Evolutionary conservation across 805 yeast species (phyloP).

Genomic region (Candida arabinofermentans): DNA sequence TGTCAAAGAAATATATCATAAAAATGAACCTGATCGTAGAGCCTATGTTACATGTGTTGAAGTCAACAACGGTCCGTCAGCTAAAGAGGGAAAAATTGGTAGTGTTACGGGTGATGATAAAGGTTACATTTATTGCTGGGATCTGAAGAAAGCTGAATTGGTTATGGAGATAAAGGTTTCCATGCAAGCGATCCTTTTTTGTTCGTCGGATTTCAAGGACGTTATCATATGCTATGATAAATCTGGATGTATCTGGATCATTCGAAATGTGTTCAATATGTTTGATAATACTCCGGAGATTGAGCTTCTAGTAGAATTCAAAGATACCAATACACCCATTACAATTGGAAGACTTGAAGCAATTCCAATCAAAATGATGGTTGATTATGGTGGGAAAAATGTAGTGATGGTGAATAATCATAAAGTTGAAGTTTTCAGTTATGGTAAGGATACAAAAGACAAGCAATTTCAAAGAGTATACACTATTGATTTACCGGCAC

Average conservation of each 20-base stretch:
- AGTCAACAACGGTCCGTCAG: constrained; percentile 17
- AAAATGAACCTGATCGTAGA: constrained; percentile 13
- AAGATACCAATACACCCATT: not conserved
- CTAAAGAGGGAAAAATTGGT: constrained; percentile 26
- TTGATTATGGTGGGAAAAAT: constrained; percentile 20
- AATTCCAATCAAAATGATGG: constrained; percentile 16
- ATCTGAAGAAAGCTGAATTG: constrained; percentile 19
- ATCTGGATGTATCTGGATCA: constrained; percentile 22
- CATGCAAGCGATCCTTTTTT: constrained; percentile 14
- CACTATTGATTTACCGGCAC: not conserved
- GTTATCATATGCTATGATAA: constrained; percentile 20
- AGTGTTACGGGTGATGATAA: constrained; percentile 29
- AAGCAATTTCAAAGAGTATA: not conserved
- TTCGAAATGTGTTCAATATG: constrained; percentile 17
- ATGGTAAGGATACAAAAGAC: not conserved
- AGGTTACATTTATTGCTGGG: constrained; percentile 32
- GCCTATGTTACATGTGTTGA: constrained; percentile 23
- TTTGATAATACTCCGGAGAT: constrained; percentile 8
- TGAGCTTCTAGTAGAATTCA: constrained; percentile 1
- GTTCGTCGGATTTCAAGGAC: constrained; percentile 29
- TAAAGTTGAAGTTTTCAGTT: not conserved
- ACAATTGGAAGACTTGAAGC: not conserved
- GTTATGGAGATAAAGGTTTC: constrained; percentile 12
- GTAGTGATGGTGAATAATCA: not conserved
- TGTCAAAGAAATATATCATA: constrained; percentile 11